phyloP scores from a whole-genome alignment of 2,329 filamentous ascomycete species.

The Fusarium setosum region DNA sequence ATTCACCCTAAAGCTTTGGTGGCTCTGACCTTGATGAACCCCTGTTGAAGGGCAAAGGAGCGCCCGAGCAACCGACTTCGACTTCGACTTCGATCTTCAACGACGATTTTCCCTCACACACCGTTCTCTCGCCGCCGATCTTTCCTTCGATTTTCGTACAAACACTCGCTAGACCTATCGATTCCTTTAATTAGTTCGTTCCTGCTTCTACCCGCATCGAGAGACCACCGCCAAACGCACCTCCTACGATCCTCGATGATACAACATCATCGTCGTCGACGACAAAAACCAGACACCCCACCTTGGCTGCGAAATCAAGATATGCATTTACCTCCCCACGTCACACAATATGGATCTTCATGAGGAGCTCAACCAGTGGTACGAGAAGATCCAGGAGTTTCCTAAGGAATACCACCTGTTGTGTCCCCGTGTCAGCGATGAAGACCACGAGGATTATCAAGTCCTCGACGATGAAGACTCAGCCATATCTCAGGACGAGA shows the following conservation, averaged over 20 bases:
- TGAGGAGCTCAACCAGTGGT: constrained; percentile 57
- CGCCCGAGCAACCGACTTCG: constrained; percentile 31
- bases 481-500: constrained; percentile 61
- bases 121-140: neutral
- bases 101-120: neutral
- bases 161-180: neutral
- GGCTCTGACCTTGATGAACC: constrained; percentile 11
- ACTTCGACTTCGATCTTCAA: constrained; percentile 6
- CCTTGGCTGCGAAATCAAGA: constrained; percentile 21
- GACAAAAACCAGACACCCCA: constrained; percentile 6
- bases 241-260: constrained; percentile 11
- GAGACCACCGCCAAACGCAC: neutral
- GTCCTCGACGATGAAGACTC: constrained; percentile 60
- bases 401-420: constrained; percentile 70
- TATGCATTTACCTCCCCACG: constrained; percentile 29
- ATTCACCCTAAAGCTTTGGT: neutral
- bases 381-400: constrained; percentile 56
- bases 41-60: constrained; percentile 15
- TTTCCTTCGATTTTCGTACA: neutral
- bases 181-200: neutral
- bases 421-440: constrained; percentile 72
- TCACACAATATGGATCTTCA: constrained; percentile 51
- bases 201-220: neutral
- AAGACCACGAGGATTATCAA: constrained; percentile 72
- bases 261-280: constrained; percentile 9